Evolutionary conservation across 441 rosid species (phyloP), one percentile per base, ranked within the genome.

Genomic region (California macrophylla): DNA sequence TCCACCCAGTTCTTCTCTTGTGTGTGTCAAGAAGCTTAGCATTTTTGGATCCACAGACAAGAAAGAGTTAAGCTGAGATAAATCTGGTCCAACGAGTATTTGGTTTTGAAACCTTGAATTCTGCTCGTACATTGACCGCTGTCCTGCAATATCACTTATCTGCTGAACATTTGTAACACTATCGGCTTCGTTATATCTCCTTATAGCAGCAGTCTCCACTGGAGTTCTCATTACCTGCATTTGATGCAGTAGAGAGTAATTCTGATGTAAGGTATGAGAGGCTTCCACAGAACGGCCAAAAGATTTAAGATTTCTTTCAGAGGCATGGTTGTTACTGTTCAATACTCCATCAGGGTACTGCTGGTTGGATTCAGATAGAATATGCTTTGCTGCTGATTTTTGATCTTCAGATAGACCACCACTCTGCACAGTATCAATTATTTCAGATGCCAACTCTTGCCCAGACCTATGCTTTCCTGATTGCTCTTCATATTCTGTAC

Each of bases 231-330:
- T 79, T 68, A 79, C 80, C 76, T 79, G 89, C 75, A 82, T 69
- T 70, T 84, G 83, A 54, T 83, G 86, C 75, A 74, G 71, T 62
- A 81, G 69, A 69, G 87, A 78, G 69, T 75, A 80, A 28, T 76
- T 82, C 69, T 80, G 87, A 73, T 75, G 73, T 32, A 71, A 56
- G 52, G 67, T 36, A 68, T 77, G 78, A 61, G 76, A 82, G 65
- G 85, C 78, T 67, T 78, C 77, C 72, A 82, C 78, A 69, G 88
- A 81, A 36, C 72, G 80, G 54, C 79, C 88, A 81, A 81, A 79
- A 65, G 89, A 81, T 81, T 82, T 88, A 74, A 78, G 77, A 67
- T 83, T 83, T 70, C 72, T 80, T 75, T 81, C 87, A 25, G 77
- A 71, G 73, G 82, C 66, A 72, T 71, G 66, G 63, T 65, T 67